phyloP scores from a whole-genome alignment of 805 yeast genomes.

The Torulaspora franciscae region DNA sequence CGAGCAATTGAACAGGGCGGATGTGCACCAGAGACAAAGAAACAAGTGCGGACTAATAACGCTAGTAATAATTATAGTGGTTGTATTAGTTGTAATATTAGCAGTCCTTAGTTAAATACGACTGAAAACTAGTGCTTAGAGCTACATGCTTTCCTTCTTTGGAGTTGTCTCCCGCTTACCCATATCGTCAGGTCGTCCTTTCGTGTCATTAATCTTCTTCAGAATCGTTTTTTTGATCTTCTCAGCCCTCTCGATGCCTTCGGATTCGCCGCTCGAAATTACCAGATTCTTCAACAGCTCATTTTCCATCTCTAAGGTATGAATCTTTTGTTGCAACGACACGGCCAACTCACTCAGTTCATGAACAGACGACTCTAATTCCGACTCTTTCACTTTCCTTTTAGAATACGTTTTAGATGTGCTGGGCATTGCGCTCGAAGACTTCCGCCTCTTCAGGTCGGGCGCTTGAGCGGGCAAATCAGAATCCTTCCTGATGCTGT shows the following conservation, averaged over 20 bases:
- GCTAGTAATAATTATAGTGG: constrained; percentile 51
- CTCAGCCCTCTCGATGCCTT: constrained; percentile 51
- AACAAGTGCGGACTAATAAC: constrained; percentile 71
- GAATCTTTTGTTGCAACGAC: constrained; percentile 64
- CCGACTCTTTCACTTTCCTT: constrained; percentile 88
- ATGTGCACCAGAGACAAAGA: constrained; percentile 63
- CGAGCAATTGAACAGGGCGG: constrained; percentile 66
- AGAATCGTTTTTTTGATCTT: constrained; percentile 38
- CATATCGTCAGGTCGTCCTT: not conserved
- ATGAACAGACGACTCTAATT: constrained; percentile 71
- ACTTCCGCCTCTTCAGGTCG: constrained; percentile 1
- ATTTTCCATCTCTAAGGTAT: constrained; percentile 91
- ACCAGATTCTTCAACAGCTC: constrained; percentile 76
- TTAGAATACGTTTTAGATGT: constrained; percentile 37
- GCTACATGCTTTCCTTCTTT: constrained; percentile 2
- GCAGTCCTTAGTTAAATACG: constrained; percentile 37
- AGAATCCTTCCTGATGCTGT: not conserved
- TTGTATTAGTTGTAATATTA: constrained; percentile 54
- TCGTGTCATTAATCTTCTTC: constrained; percentile 11
- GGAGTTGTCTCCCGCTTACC: not conserved
- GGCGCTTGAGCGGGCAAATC: not conserved
- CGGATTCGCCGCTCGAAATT: constrained; percentile 64
- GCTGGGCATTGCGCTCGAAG: constrained; percentile 1
- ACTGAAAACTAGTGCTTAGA: not conserved
- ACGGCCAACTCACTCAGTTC: constrained; percentile 66